Evolutionary conservation across 2,329 filamentous ascomycete genomes (phyloP), one percentile per base, ranked within the genome.

Genomic region (Diaporthe eres): DNA sequence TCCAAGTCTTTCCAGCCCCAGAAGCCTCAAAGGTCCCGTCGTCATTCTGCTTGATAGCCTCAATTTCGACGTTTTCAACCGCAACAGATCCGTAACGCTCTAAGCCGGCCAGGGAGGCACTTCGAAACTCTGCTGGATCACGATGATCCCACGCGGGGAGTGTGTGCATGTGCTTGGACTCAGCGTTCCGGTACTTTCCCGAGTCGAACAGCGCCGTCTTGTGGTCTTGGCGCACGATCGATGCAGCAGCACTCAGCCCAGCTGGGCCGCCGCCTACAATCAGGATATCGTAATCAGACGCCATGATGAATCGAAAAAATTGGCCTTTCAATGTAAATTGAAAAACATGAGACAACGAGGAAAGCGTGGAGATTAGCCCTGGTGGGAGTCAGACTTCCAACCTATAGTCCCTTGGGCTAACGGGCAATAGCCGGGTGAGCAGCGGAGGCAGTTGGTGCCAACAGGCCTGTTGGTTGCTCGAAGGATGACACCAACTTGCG

Each of bases 221-320:
- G 76, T 87, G 84, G n/a, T 85, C 83, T 57, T 89, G 87, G 25
- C 89, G 87, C 2, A 86, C 87, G 28, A 90, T 85, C 42, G 83
- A 82, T 34, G 85, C 83, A 25, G 88, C 84, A 13, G 85, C 84
- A 55, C 86, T 85, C 4, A 90, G 84, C 25, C 89, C 89, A 1
- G 87, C 85, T 2, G 89, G 88, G 4, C 89, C 89, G 65, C 87
- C 88, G 55, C 89, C 89, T 51, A 90, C 84, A 75, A 90, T 84
- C 68, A 90, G 85, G n/a, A 85, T 37, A 28, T 73, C 71, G 65
- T 63, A 63, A 13, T 44, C n/a, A 34, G 58, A 63, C 13, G 58
- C n/a, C 58, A 63, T 63, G 8, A 3, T 19, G 1, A 15, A 19
- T 44, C 10, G 8, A 13, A 60, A 17, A 39, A 1, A 19, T 7